phyloP scores from a whole-genome alignment of 2,329 filamentous ascomycete genomes.

The Cladophialophora yegresii region DNA sequence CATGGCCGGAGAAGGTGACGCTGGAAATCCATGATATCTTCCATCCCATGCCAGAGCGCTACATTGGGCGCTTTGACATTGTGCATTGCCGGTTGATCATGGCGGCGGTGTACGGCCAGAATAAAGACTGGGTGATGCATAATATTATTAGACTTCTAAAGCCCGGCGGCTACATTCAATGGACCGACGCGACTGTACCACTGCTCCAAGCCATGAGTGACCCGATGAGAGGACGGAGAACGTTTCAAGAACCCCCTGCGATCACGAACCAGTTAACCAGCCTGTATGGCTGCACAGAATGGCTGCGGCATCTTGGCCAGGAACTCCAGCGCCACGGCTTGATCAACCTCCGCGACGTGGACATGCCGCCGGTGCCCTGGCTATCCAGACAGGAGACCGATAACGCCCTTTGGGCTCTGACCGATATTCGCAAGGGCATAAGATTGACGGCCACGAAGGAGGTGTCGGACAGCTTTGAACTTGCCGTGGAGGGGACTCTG shows the following conservation, averaged over 20 bases:
- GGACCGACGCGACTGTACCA: conserved; percentile 10
- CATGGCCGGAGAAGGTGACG: conserved; percentile 12
- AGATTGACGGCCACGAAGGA: neutral
- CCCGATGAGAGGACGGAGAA: neutral
- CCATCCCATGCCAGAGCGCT: conserved; percentile 9
- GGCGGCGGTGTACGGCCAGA: conserved; percentile 6
- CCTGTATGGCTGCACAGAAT: conserved; percentile 3
- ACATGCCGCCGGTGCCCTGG: conserved; percentile 8
- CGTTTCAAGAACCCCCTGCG: conserved; percentile 5
- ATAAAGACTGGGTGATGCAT: conserved; percentile 14
- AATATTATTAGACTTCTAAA: conserved; percentile 9
- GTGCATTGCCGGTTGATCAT: conserved; percentile 21
- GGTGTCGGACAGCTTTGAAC: conserved; percentile 1
- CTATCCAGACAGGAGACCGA: conserved; percentile 13
- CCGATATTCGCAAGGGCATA: conserved; percentile 8
- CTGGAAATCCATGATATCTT: conserved; percentile 19
- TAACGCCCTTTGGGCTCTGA: conserved; percentile 12
- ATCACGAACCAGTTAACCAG: conserved; percentile 3
- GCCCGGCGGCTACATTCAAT: conserved; percentile 12
- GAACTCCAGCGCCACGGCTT: conserved; percentile 9
- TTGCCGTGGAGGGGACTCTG: conserved; percentile 6
- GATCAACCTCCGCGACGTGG: neutral
- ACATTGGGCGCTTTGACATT: conserved; percentile 19
- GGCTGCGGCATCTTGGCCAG: conserved; percentile 1
- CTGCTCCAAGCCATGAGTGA: neutral